phyloP scores from a whole-genome alignment of 164 flowering plant species.

The Euptelea pleiosperma region DNA sequence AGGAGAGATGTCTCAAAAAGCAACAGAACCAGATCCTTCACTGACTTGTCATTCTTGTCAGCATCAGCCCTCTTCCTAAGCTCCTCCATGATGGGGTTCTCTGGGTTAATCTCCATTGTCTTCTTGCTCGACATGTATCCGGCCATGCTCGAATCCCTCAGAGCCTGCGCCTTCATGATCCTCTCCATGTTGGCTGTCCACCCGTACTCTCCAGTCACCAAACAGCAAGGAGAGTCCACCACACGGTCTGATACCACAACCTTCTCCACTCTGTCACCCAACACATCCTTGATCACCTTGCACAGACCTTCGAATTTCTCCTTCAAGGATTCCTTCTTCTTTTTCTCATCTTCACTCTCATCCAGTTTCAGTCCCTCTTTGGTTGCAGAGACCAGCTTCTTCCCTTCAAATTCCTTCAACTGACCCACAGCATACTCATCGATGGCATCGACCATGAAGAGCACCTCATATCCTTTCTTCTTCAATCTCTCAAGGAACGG shows the following conservation, averaged over 20 bases:
- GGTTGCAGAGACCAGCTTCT: constrained; percentile 42
- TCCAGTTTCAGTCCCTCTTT: constrained; percentile 40
- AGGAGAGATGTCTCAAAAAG: constrained; percentile 14
- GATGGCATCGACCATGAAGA: constrained; percentile 45
- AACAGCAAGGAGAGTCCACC: constrained; percentile 16
- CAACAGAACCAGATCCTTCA: constrained; percentile 14
- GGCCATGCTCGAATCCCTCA: constrained; percentile 14
- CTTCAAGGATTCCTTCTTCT: constrained; percentile 28
- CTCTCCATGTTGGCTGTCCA: constrained; percentile 45
- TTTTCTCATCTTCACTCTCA: constrained; percentile 42
- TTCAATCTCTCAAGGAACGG: constrained; percentile 58
- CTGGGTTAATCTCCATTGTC: constrained; percentile 18
- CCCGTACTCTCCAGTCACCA: constrained; percentile 41
- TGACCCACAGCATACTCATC: constrained; percentile 27
- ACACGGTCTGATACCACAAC: constrained; percentile 15
- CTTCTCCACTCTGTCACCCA: constrained; percentile 33
- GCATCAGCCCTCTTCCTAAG: constrained; percentile 15
- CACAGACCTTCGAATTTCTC: constrained; percentile 42
- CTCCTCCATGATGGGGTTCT: constrained; percentile 17
- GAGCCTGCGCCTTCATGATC: constrained; percentile 22
- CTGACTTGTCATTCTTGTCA: constrained; percentile 15
- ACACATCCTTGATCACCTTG: constrained; percentile 44
- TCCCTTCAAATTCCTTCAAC: constrained; percentile 41
- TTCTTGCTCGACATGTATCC: constrained; percentile 20
- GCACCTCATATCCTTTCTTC: constrained; percentile 46